A percentile compares a stretch with the other conserved stretches of the same genome.
These are phyloP conservation scores for Dioscorea cayenensis DNA, from an alignment of 116 monocot species.

Conservation along the genomic window DNA sequence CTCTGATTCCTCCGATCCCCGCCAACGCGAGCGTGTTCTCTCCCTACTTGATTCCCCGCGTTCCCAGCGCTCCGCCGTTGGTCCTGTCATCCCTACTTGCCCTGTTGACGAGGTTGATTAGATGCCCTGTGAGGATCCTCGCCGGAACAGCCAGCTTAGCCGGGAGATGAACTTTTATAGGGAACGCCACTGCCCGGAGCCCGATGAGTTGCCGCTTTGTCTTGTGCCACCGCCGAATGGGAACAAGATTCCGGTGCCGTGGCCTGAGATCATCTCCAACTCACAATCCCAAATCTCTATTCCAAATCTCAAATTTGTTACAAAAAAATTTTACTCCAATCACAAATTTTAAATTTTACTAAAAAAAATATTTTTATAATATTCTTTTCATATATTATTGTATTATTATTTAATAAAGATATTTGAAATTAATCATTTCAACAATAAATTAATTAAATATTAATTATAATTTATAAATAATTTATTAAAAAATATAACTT, in stretches of 20 bases:
- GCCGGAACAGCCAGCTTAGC: conserved; percentile 67
- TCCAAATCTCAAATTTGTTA: no score
- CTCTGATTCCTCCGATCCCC: conserved; percentile 24
- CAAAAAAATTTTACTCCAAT: no score
- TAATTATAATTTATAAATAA: no score
- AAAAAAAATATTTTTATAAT: no score
- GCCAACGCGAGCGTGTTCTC: conserved; percentile 36
- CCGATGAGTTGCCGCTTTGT: conserved; percentile 54
- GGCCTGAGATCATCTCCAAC: no score
- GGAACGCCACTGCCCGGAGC: conserved; percentile 76
- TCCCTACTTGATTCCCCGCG: conserved; percentile 26
- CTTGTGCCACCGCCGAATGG: conserved; percentile 68
- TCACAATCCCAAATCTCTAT: no score
- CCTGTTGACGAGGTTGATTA: conserved; percentile 48
- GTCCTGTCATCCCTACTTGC: conserved; percentile 23
- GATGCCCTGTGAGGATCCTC: conserved; percentile 98
- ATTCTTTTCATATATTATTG: no score
- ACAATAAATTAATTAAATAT: no score
- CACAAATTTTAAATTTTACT: no score
- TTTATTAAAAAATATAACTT: no score
- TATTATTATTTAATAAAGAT: no score
- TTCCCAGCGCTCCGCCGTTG: not conserved
- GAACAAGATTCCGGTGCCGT: conserved; percentile 55
- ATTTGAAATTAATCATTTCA: no score
- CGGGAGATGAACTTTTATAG: conserved; percentile 92